Percentiles rank a stretch among this genome's conserved stretches.
Conservation (phyloP, 305 asterid genomes). For the Withania somnifera region DNA sequence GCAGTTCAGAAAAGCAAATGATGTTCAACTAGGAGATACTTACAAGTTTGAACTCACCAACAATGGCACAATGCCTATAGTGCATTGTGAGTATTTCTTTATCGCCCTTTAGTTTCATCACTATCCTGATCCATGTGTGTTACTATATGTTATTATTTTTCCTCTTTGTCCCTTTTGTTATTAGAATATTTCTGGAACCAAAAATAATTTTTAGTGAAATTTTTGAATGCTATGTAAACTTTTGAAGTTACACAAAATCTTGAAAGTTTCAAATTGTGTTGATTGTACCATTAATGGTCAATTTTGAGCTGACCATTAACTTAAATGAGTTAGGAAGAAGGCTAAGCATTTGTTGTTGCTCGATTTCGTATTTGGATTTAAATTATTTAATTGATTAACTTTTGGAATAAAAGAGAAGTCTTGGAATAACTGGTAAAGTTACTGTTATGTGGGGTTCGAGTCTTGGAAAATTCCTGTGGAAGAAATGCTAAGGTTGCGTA, state of each 20-base stretch:
- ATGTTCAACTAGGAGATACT: background rate
- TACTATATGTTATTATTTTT: background rate
- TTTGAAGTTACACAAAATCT: background rate
- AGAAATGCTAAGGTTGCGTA: too few species aligned
- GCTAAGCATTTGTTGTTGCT: too few species aligned
- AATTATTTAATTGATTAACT: too few species aligned
- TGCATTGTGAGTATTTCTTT: background rate
- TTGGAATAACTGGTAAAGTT: too few species aligned
- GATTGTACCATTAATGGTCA: background rate
- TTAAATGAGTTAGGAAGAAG: too few species aligned
- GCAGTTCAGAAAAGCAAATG: background rate
- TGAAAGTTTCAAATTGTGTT: background rate
- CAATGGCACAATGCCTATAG: background rate
- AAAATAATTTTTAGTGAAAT: background rate
- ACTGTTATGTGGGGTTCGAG: too few species aligned
- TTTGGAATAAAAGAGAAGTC: too few species aligned
- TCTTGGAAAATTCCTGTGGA: too few species aligned
- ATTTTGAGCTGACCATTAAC: background rate
- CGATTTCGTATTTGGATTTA: too few species aligned
- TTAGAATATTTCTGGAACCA: background rate
- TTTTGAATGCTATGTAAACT: background rate
- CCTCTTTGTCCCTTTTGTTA: background rate
- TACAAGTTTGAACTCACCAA: constrained; percentile 3
- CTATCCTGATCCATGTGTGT: background rate
- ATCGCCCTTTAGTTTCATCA: background rate